phyloP scores from a whole-genome alignment of 208 protist species.

The Trypanosoma brucei region DNA sequence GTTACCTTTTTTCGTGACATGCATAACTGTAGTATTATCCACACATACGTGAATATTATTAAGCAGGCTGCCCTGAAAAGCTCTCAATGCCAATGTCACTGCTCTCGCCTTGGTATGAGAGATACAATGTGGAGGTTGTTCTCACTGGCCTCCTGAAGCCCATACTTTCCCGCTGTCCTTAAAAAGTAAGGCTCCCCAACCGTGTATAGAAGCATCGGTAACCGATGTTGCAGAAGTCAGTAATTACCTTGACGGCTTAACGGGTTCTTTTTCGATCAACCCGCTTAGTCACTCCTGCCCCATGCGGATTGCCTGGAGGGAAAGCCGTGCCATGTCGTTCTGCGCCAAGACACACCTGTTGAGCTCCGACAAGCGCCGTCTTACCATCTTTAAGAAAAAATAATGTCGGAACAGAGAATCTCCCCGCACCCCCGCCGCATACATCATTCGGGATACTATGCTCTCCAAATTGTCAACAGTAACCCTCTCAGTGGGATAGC shows the following conservation, averaged over 20 bases:
- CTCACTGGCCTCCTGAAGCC: neutral
- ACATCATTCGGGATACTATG: neutral
- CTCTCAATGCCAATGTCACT: neutral
- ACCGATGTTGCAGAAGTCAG: neutral
- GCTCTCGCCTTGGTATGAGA: slow-evolving; percentile 1
- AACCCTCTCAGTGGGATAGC: neutral
- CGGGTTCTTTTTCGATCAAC: neutral
- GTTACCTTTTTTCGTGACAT: neutral
- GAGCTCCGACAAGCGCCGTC: neutral
- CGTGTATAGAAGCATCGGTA: neutral
- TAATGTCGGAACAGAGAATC: neutral
- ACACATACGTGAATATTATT: neutral
- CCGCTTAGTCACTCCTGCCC: neutral
- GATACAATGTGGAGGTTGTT: neutral
- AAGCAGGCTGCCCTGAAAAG: neutral
- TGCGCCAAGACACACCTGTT: neutral
- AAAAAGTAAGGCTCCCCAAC: neutral
- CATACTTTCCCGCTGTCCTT: neutral
- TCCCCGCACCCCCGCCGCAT: too few species aligned
- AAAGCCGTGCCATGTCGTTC: neutral
- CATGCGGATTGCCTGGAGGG: neutral
- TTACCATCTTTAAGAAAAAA: neutral
- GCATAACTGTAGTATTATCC: neutral
- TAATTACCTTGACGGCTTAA: neutral
- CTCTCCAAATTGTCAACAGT: neutral